Percentiles rank a stretch among this genome's conserved stretches.
Evolutionary conservation across 2,329 filamentous ascomycete genomes (phyloP).

Genomic region (Diaporthe amygdali): DNA sequence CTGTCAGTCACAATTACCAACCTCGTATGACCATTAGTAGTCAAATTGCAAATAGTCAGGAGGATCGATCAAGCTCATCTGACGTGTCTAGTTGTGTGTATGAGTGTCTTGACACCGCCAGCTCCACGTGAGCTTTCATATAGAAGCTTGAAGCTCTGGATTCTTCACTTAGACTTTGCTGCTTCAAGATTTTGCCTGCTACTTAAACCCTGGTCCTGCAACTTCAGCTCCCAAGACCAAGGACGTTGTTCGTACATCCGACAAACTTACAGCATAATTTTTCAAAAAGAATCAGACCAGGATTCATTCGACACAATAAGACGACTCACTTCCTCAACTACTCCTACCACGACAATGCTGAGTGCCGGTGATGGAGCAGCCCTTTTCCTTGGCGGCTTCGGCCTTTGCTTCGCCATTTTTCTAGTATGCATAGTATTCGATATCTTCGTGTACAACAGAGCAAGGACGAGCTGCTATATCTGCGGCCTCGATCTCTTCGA

Average conservation of each 20-base stretch:
- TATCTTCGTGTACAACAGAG: not conserved
- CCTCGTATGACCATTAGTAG: not conserved
- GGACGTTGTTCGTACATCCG: not conserved
- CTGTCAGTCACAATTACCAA: not conserved
- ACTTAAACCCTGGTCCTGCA: not conserved
- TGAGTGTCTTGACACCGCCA: not conserved
- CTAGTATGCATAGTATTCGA: not conserved
- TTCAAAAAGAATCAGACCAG: too few relatives aligned
- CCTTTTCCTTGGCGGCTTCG: conserved; percentile 16
- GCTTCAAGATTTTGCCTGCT: not conserved
- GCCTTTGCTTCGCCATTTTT: not conserved
- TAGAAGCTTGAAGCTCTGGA: not conserved
- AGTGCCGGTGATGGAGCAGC: conserved; percentile 6
- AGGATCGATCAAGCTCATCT: not conserved
- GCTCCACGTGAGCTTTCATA: not conserved
- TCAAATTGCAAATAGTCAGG: not conserved
- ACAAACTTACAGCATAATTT: not conserved
- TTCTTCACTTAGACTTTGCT: not conserved
- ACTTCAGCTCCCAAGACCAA: not conserved
- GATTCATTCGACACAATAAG: too few relatives aligned
- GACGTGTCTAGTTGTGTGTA: not conserved
- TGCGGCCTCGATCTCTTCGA: conserved; percentile 16
- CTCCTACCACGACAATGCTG: not conserved
- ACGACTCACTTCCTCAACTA: too few relatives aligned
- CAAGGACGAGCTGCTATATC: conserved; percentile 8